phyloP scores from a whole-genome alignment of 495 filamentous ascomycete species.

The Neurospora tetraspora region DNA sequence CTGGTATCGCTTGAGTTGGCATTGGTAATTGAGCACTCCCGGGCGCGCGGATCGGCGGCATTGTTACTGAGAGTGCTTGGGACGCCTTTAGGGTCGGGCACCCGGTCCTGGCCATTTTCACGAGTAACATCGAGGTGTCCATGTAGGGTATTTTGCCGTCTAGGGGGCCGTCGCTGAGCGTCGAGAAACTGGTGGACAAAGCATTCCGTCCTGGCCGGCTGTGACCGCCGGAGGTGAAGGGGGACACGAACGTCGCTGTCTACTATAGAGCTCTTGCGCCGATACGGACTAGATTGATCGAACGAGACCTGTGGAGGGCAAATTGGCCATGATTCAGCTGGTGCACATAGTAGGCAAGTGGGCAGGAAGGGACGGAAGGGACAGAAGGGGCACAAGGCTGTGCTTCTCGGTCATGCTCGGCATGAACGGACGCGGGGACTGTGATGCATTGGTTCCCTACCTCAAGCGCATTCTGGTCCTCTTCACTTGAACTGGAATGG shows the following conservation, averaged over 20 bases:
- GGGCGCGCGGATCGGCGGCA: background rate
- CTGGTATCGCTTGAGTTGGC: background rate
- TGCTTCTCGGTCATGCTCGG: background rate
- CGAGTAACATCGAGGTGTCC: constrained; percentile 14
- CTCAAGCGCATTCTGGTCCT: constrained; percentile 33
- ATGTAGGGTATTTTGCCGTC: background rate
- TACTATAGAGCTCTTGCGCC: constrained; percentile 78
- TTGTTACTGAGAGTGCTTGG: background rate
- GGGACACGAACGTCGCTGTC: constrained; percentile 37
- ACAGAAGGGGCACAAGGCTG: background rate
- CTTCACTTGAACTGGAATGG: constrained; percentile 28
- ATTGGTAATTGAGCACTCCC: background rate
- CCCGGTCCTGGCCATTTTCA: constrained; percentile 16
- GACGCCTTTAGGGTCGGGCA: constrained; percentile 27
- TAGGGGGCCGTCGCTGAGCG: constrained; percentile 24
- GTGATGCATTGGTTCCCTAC: constrained; percentile 10
- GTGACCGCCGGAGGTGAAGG: constrained; percentile 32
- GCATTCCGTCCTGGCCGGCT: constrained; percentile 52
- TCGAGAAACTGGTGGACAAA: constrained; percentile 78
- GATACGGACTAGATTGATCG: constrained; percentile 56
- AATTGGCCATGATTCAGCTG: background rate
- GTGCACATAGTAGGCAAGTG: background rate
- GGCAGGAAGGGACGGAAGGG: background rate
- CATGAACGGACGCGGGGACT: background rate
- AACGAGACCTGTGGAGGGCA: constrained; percentile 55